A percentile compares a stretch with the other conserved stretches of the same genome.
Evolutionary conservation across 768 basidiomycete species (phyloP).

Genomic region (Russula earlei): DNA sequence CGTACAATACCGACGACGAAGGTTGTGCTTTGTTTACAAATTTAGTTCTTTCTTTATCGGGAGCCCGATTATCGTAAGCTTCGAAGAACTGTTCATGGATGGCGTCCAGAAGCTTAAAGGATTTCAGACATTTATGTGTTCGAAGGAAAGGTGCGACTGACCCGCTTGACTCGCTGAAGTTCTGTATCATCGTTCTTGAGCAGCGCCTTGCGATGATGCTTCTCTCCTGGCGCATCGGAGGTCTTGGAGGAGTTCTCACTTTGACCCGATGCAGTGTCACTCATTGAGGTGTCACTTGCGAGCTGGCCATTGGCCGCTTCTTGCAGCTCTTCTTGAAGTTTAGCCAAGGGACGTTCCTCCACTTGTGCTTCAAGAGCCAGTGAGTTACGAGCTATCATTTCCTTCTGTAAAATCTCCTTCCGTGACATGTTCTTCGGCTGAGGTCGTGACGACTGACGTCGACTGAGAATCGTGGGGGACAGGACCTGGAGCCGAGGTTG

Average conservation of each 20-base stretch:
- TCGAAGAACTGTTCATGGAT: constrained; percentile 73
- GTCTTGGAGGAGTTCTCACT: constrained; percentile 2
- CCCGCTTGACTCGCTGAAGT: constrained; percentile 66
- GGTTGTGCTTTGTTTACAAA: constrained; percentile 24
- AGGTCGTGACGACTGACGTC: constrained; percentile 8
- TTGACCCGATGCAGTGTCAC: not conserved
- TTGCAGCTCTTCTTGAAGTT: constrained; percentile 72
- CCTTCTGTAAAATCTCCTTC: constrained; percentile 40
- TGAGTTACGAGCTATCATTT: constrained; percentile 59
- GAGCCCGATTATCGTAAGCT: constrained; percentile 42
- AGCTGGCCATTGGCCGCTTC: constrained; percentile 30
- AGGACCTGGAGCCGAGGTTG: constrained; percentile 5
- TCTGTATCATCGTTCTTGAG: constrained; percentile 85
- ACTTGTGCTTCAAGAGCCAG: constrained; percentile 76
- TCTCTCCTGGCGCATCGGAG: constrained; percentile 30
- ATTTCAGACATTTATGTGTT: not conserved
- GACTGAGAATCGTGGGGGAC: not conserved
- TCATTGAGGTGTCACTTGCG: not conserved
- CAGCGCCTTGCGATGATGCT: constrained; percentile 55
- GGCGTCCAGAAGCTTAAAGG: constrained; percentile 60
- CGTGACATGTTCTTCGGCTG: constrained; percentile 29
- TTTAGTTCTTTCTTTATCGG: constrained; percentile 25
- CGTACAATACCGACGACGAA: constrained; percentile 33
- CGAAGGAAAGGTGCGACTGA: constrained; percentile 28
- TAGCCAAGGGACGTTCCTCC: constrained; percentile 79